phyloP scores from a whole-genome alignment of 108 stramenopile genomes.

The Thalassiosira profunda region DNA sequence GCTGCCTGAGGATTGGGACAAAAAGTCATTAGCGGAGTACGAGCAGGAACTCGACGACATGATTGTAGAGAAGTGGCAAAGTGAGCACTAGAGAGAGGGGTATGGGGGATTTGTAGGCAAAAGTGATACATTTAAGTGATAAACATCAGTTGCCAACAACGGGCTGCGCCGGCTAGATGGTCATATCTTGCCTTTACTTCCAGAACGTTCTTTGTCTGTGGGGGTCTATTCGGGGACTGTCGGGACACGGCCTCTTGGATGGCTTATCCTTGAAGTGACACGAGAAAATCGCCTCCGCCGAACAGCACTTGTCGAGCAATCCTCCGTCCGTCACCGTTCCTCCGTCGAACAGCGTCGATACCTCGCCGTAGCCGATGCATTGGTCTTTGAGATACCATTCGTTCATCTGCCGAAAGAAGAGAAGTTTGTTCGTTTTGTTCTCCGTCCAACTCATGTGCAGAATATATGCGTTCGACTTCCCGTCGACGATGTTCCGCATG shows the following conservation, averaged over 20 bases:
- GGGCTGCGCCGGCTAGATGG: no score
- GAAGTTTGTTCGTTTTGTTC: conserved; percentile 85
- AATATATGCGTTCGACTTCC: neutral
- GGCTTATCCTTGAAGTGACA: conserved; percentile 85
- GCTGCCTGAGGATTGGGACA: no score
- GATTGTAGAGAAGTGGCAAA: no score
- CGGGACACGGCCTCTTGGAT: conserved; percentile 56
- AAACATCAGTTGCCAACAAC: no score
- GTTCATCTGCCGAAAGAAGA: conserved; percentile 78
- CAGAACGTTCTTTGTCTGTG: no score
- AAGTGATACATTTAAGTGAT: no score
- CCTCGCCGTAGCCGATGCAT: conserved; percentile 50
- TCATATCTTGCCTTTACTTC: no score
- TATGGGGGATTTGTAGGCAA: no score
- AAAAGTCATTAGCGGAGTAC: no score
- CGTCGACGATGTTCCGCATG: conserved; percentile 8
- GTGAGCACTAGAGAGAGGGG: no score
- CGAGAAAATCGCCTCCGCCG: conserved; percentile 49
- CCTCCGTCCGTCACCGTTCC: neutral
- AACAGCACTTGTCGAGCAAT: conserved; percentile 48
- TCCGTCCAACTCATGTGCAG: conserved; percentile 71
- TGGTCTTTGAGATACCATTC: conserved; percentile 75
- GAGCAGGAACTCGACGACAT: no score
- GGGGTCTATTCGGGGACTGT: no score
- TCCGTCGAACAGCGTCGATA: conserved; percentile 41